Percentiles rank a stretch among this genome's conserved stretches.
Conservation (phyloP, 163 green algal species). For the Chlamydomonas reinhardtii region DNA sequence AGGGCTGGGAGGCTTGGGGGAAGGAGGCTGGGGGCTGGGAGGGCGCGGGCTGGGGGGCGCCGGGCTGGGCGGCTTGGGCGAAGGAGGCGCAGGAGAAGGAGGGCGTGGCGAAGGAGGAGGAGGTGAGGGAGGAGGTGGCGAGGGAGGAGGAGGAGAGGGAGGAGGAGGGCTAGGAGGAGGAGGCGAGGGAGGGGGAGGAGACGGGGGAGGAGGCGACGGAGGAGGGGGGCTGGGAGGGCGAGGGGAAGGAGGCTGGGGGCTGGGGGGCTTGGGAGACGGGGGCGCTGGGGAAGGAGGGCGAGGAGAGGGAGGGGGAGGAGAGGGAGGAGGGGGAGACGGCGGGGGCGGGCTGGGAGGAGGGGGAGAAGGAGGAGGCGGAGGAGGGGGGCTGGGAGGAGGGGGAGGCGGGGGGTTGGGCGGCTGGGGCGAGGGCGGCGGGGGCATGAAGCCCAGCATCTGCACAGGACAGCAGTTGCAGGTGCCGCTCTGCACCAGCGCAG, state of each 20-base stretch:
- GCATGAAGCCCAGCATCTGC: neutral
- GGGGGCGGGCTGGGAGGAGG: conserved; percentile 1
- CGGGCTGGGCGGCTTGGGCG: neutral
- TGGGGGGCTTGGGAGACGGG: neutral
- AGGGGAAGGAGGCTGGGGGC: neutral
- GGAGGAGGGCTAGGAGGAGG: conserved; percentile 1
- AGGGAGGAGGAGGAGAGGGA: neutral
- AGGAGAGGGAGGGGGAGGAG: conserved; percentile 17
- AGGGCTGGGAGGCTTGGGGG: conserved; percentile 4
- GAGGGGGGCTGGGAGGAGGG: neutral
- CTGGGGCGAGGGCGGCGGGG: neutral
- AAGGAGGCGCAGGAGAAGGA: neutral
- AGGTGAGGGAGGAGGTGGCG: neutral
- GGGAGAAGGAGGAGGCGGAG: too few relatives aligned
- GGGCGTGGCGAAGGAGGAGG: neutral
- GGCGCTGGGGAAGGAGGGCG: neutral
- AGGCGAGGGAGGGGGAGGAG: neutral
- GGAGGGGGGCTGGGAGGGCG: neutral
- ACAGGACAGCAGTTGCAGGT: conserved; percentile 23
- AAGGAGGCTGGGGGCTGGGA: conserved; percentile 11
- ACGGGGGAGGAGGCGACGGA: neutral
- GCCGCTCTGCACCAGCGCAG: conserved; percentile 2
- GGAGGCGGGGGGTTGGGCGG: neutral
- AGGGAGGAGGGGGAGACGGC: neutral
- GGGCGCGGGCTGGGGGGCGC: neutral